Base-by-base conservation (phyloP, 371 early-diverging fungal genomes). In the Mucor saturninus region DNA sequence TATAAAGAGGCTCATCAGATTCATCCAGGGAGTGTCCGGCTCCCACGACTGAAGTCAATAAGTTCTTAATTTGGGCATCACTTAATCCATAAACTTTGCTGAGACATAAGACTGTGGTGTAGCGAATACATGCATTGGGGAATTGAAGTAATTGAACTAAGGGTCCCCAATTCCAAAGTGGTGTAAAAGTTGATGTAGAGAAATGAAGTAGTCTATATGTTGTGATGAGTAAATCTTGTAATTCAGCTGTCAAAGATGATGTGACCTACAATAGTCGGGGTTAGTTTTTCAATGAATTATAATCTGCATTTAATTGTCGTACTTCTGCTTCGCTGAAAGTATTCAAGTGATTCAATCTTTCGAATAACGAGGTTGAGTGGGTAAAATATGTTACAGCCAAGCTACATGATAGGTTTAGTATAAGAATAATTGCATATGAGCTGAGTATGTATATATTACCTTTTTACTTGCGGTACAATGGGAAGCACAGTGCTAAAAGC, bases 381-480 rank as follows among this genome's bases (percentile, higher is more conserved):
- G 79, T 66, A 80, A 83, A 85, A 76, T 83, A 74, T 76, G 80
- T 64, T 69, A 86, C 79, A 72, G 83, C 76, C 79, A 87, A 75
- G 76, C 88, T 80, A 83, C 21, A 13, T 10, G 49, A 38, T 38
- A 49, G 31, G n/a, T 30, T 32, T 3, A 13, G 31, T 50, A 29
- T 38, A 28, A 50, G 28, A 56, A 40, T 14, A 30, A 5, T 10
- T 8, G 13, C 21, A 9, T 45, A 32, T n/a, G 30, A 30, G 4
- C 26, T 21, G 35, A 35, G 35, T 35, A 35, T 35, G 35, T 35
- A 35, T 43, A 46, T 21, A 42, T 32, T 82, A 87, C 84, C 89
- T 84, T 71, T 83, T 80, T 7, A 92, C 75, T 72, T 95, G 94
- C 40, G 95, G 93, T 31, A 86, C 84, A 43, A 87, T 83, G 28